Evolutionary conservation across 345 rosid genomes (phyloP), one percentile per base, ranked within the genome.

Genomic region (Brassica cretica): DNA sequence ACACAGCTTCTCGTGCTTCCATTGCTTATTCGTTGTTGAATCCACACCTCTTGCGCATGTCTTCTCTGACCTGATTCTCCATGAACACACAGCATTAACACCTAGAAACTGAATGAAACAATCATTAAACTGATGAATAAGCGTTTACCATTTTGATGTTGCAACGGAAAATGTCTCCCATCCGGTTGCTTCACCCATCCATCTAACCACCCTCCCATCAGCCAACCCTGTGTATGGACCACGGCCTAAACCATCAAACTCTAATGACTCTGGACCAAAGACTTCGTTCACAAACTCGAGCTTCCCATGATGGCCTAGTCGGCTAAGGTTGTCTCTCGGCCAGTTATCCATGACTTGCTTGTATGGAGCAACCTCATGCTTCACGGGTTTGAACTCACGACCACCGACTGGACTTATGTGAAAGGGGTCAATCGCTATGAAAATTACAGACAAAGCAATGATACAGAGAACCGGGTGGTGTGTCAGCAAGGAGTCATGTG

Each of bases 161-260:
- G 87, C 96, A 56, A 82, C 60, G 0, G 98, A 94, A 76, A 95
- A 93, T 12, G 97, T 93, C 78, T 91, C 93, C 99, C 99, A 93
- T 24, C 99, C 96, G 5, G 78, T 11, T 51, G 67, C 76, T 61
- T 90, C 88, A 4, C 99, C 99, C 98, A 95, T 89, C 99, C 99
- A 95, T 74, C 99, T 85, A 49, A 95, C 98, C 16, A 95, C 76
- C 5, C 97, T 86, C 16, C 99, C 98, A 49, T 95, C 96, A 0
- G 97, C 99, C 67, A 95, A 75, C 3, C 99, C 99, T 0, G 94
- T 46, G 78, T 95, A 95, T 8, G 99, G 99, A n/a, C 97, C 98
- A 32, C 79, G 88, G 2, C 99, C 98, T 5, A 80, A 68, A 67
- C 75, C 73, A 70, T 95, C 98, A 37, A 95, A 93, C 87, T 95